Conservation (phyloP, 495 filamentous ascomycete species). For the Elaphomyces granulatus region DNA sequence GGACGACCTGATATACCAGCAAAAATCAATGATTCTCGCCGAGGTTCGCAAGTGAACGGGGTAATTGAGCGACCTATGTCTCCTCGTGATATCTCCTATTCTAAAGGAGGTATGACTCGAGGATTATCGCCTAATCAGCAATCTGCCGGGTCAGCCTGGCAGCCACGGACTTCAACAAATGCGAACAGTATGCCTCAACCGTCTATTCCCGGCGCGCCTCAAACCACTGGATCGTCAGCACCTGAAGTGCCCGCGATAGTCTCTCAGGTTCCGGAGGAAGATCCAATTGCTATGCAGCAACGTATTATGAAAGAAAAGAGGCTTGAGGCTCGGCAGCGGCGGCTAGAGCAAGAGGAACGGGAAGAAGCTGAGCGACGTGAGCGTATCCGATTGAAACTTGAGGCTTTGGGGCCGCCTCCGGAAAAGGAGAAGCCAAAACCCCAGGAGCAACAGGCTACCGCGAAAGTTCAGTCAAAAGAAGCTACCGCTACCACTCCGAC, state of each 20-base stretch:
- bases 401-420: conserved; percentile 55
- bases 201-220: conserved; percentile 9
- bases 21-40: conserved; percentile 29
- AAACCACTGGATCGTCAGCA: conserved; percentile 14
- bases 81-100: conserved; percentile 13
- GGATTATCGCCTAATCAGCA: conserved; percentile 18
- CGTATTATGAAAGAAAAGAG: conserved; percentile 73
- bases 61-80: conserved; percentile 20
- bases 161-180: conserved; percentile 34
- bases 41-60: conserved; percentile 33
- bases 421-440: conserved; percentile 37
- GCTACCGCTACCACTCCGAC: conserved; percentile 6
- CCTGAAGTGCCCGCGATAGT: conserved; percentile 17
- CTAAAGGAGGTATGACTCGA: conserved; percentile 9
- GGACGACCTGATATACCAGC: conserved; percentile 33
- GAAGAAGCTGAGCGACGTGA: conserved; percentile 70
- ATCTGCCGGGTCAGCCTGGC: conserved; percentile 23
- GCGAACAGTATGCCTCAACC: conserved; percentile 32
- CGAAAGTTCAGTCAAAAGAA: conserved; percentile 9
- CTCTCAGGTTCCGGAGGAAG: conserved; percentile 32
- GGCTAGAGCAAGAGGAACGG: conserved; percentile 63
- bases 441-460: conserved; percentile 21
- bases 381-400: conserved; percentile 71
- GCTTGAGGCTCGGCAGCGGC: conserved; percentile 61
- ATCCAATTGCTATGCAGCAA: conserved; percentile 56